Base-by-base conservation (phyloP, 1,139 yeast species). In the Yarrowia galli region DNA sequence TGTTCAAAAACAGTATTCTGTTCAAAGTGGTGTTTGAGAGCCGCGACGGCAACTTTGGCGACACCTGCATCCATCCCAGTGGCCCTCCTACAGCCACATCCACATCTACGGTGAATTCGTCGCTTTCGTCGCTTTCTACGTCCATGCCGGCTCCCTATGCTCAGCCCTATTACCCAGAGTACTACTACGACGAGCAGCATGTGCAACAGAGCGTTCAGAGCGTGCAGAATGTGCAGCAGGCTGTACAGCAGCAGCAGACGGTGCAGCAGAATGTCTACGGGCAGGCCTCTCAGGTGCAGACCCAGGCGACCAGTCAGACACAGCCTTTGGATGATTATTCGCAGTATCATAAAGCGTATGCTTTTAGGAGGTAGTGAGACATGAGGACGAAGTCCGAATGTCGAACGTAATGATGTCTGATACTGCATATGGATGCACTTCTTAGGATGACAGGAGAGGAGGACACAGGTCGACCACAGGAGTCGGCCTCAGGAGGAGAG, bases 171-270 rank as follows among this genome's bases (percentile, higher is more conserved):
- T 58, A 58, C 12, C 64, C 64, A 1, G 64, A 58, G 64, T 58
- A 58, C 64, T 58, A 58, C 51, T 58, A 58, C 22, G 64, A 58
- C 51, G 64, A 58, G 28, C 64, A 58, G 51, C 64, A 58, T 10
- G 40, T 58, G 16, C 64, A 42, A 32, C 64, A 58, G 51, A 32
- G n/a, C n/a, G 36, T 38, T 9, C 63, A 56, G 48, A 25, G 40
- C 22, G 54, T 48, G 18, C 56, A 49, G 25, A 49, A 18, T 3
- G 40, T 32, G 20, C 53, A 48, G 53, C 53, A 46, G 51, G 16
- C 18, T 6, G 49, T 45, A 6, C 25, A 20, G 49, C 28, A 23
- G 10, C 18, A 16, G 42, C 58, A 53, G 32, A 15, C 7, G 1
- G 36, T 56, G 28, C 64, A 58, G 42, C 64, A 58, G 40, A 32